phyloP scores from a whole-genome alignment of 2,329 filamentous ascomycete genomes.

The Apiospora arundinis region DNA sequence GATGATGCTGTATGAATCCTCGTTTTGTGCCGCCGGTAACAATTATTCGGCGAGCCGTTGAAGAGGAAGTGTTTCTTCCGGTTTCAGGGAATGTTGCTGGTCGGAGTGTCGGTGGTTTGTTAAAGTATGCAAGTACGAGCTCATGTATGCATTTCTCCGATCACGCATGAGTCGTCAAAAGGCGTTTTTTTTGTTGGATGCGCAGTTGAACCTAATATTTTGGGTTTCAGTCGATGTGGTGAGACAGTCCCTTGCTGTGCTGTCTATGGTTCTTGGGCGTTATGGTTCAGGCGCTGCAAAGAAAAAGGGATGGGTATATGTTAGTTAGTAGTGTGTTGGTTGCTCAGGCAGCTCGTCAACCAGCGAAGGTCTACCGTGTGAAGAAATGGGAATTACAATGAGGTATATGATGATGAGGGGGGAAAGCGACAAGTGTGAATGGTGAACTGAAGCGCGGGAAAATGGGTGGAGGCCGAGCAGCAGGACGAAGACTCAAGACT shows the following conservation, averaged over 20 bases:
- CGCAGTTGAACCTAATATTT: slow-evolving; percentile 8
- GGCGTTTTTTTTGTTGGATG: neutral
- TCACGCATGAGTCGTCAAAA: slow-evolving; percentile 2
- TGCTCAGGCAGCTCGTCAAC: slow-evolving; percentile 15
- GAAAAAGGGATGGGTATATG: neutral
- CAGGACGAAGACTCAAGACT: neutral
- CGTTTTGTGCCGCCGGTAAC: neutral
- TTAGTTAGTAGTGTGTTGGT: neutral
- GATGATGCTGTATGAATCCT: neutral
- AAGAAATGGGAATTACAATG: slow-evolving; percentile 18
- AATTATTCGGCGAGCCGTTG: neutral
- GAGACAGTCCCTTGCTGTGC: slow-evolving; percentile 9
- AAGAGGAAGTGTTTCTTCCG: neutral
- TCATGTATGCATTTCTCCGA: slow-evolving; percentile 17
- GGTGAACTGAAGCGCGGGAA: slow-evolving; percentile 15
- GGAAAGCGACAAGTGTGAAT: slow-evolving; percentile 18
- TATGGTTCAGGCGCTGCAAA: neutral
- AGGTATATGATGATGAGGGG: slow-evolving; percentile 6
- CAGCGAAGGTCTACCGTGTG: slow-evolving; percentile 19
- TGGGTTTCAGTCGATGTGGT: slow-evolving; percentile 5
- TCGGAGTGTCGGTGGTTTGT: neutral
- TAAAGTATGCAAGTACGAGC: neutral
- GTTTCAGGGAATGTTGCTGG: neutral
- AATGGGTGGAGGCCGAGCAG: slow-evolving; percentile 5
- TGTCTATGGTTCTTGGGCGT: neutral